phyloP scores from a whole-genome alignment of 1,284 basidiomycete species.

The Moesziomyces antarcticus region DNA sequence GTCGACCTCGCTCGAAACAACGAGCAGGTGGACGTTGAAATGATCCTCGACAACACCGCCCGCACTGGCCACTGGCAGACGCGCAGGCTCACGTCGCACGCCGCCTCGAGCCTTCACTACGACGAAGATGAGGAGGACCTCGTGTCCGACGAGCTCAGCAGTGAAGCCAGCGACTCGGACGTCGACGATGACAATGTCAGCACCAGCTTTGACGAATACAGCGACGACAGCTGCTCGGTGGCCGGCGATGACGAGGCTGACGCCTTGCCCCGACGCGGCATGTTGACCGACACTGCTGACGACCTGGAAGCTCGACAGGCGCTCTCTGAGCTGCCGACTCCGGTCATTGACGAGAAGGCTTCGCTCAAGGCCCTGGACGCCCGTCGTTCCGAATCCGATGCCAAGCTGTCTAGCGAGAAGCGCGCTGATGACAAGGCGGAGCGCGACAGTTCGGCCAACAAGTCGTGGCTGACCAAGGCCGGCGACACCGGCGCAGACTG shows the following conservation, averaged over 20 bases:
- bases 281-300: constrained; percentile 1
- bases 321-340: constrained; percentile 20
- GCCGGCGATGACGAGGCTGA: constrained; percentile 31
- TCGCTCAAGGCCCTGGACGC: constrained; percentile 23
- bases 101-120: constrained; percentile 60
- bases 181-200: constrained; percentile 65
- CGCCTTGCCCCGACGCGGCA: background rate
- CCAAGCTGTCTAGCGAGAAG: background rate
- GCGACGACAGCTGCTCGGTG: constrained; percentile 35
- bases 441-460: constrained; percentile 18
- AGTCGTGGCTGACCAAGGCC: constrained; percentile 49
- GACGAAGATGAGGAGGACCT: constrained; percentile 32
- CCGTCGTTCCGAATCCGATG: constrained; percentile 7
- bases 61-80: constrained; percentile 44
- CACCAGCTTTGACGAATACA: constrained; percentile 54
- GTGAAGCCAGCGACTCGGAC: constrained; percentile 40
- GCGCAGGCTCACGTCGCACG: constrained; percentile 34
- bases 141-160: constrained; percentile 48
- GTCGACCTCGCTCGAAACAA: constrained; percentile 78
- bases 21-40: constrained; percentile 71
- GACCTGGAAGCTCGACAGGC: constrained; percentile 36
- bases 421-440: constrained; percentile 1
- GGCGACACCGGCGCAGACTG: constrained; percentile 49
- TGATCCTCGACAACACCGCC: constrained; percentile 62
- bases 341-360: constrained; percentile 38